These are phyloP conservation scores for Pisolithus albus DNA, from an alignment of 768 basidiomycete species.

Conservation along the genomic window DNA sequence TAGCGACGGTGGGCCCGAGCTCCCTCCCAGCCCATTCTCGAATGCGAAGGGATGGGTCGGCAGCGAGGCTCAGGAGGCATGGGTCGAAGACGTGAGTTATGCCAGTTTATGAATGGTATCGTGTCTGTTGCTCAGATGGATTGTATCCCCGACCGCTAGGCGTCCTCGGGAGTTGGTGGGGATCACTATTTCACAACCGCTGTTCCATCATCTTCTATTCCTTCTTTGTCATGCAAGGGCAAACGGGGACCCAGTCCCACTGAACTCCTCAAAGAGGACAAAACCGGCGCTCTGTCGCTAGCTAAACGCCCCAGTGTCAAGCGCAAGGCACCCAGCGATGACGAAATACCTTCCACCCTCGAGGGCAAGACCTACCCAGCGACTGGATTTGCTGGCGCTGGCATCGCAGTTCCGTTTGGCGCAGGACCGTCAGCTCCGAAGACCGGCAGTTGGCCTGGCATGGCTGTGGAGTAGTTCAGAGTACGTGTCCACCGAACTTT, in stretches of 20 bases:
- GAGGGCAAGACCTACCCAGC: conserved; percentile 7
- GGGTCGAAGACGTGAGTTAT: conserved; percentile 2
- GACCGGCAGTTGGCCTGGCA: background rate
- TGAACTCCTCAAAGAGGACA: conserved; percentile 57
- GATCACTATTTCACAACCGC: conserved; percentile 3
- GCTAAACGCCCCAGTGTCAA: conserved; percentile 67
- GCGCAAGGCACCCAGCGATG: conserved; percentile 26
- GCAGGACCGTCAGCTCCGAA: background rate
- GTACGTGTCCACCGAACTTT: too few relatives aligned
- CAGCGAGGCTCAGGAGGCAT: conserved; percentile 7
- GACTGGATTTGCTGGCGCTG: background rate
- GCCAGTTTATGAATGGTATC: background rate
- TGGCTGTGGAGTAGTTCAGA: background rate
- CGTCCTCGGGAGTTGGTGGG: background rate
- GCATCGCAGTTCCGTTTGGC: background rate
- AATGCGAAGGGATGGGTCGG: conserved; percentile 15
- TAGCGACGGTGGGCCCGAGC: conserved; percentile 18
- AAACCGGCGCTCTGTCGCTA: conserved; percentile 46
- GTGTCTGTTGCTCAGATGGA: too few relatives aligned
- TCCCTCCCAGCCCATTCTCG: conserved; percentile 5
- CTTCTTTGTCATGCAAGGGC: conserved; percentile 35
- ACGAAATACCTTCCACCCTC: conserved; percentile 8
- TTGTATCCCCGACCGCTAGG: background rate
- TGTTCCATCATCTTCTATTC: conserved; percentile 10
- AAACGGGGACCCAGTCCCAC: conserved; percentile 71